phyloP scores from a whole-genome alignment of 2,329 filamentous ascomycete species.

The Nothophoma quercina region DNA sequence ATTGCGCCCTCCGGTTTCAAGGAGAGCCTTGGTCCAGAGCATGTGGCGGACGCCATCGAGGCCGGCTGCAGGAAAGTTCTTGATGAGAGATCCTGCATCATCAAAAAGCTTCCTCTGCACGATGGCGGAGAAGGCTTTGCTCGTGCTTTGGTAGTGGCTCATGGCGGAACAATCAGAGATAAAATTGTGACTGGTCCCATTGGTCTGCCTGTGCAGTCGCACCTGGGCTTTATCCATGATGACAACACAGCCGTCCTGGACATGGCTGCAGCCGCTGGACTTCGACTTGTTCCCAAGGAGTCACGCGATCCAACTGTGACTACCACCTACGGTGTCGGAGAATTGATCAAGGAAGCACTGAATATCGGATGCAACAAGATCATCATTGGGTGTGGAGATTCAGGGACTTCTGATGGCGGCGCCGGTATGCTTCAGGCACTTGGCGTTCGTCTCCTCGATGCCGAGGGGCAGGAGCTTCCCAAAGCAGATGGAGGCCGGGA shows the following conservation, averaged over 20 bases:
- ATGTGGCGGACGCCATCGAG: slow-evolving; percentile 61
- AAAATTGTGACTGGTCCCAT: slow-evolving; percentile 56
- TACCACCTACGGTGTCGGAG: slow-evolving; percentile 61
- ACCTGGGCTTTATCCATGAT: slow-evolving; percentile 56
- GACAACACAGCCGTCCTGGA: slow-evolving; percentile 58
- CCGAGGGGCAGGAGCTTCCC: slow-evolving; percentile 48
- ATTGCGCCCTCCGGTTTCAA: slow-evolving; percentile 64
- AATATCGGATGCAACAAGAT: slow-evolving; percentile 57
- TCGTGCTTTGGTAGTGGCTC: slow-evolving; percentile 55
- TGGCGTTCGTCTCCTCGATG: slow-evolving; percentile 55
- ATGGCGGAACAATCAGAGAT: slow-evolving; percentile 51
- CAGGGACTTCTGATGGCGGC: slow-evolving; percentile 62
- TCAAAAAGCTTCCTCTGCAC: slow-evolving; percentile 60
- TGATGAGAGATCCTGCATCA: slow-evolving; percentile 46
- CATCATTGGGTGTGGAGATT: slow-evolving; percentile 62
- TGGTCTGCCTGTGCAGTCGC: slow-evolving; percentile 52
- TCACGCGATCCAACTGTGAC: slow-evolving; percentile 58
- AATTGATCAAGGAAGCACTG: slow-evolving; percentile 57
- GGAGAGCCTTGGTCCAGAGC: slow-evolving; percentile 58
- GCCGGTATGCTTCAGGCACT: slow-evolving; percentile 64
- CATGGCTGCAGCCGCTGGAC: slow-evolving; percentile 62
- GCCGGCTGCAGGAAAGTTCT: slow-evolving; percentile 56
- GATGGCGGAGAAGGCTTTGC: slow-evolving; percentile 64
- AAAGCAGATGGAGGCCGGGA: slow-evolving; percentile 53
- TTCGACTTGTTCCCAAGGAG: slow-evolving; percentile 57